These are phyloP conservation scores for Sporisorium scitamineum DNA, from an alignment of 1,284 basidiomycete species.

Conservation along the genomic window DNA sequence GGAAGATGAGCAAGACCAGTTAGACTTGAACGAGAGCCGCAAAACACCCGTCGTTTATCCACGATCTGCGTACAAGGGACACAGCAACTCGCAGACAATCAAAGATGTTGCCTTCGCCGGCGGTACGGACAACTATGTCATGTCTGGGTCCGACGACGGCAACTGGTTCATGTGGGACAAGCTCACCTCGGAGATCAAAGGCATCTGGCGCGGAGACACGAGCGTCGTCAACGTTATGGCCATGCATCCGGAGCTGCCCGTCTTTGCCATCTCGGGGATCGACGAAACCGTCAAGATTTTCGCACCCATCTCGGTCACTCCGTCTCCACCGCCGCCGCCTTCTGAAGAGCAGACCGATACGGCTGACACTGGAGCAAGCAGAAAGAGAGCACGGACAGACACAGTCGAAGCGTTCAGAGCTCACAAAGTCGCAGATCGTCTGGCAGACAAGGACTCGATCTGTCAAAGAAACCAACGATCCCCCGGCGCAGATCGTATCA, in stretches of 20 bases:
- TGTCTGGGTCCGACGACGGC: conserved; percentile 89
- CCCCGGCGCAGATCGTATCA: not conserved
- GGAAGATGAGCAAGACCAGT: not conserved
- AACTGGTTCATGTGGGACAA: conserved; percentile 76
- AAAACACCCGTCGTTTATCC: conserved; percentile 76
- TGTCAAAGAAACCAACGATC: conserved; percentile 9
- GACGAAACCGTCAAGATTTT: conserved; percentile 89
- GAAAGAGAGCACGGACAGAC: not conserved
- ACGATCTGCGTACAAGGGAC: conserved; percentile 77
- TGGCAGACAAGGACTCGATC: conserved; percentile 30
- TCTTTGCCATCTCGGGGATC: conserved; percentile 88
- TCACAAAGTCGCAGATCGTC: conserved; percentile 18
- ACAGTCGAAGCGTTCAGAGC: not conserved
- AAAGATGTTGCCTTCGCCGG: conserved; percentile 93
- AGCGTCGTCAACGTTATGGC: conserved; percentile 81
- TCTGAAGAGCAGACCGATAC: not conserved
- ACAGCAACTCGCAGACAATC: conserved; percentile 85
- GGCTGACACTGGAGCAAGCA: not conserved
- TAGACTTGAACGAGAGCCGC: not conserved
- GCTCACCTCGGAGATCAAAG: conserved; percentile 39
- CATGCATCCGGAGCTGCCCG: conserved; percentile 81
- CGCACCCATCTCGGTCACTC: conserved; percentile 72
- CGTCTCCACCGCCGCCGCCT: conserved; percentile 14
- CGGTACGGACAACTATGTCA: conserved; percentile 80
- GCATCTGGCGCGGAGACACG: conserved; percentile 51